Evolutionary conservation across 2,329 filamentous ascomycete species (phyloP).

Genomic region (Pseudogymnoascus destructans): DNA sequence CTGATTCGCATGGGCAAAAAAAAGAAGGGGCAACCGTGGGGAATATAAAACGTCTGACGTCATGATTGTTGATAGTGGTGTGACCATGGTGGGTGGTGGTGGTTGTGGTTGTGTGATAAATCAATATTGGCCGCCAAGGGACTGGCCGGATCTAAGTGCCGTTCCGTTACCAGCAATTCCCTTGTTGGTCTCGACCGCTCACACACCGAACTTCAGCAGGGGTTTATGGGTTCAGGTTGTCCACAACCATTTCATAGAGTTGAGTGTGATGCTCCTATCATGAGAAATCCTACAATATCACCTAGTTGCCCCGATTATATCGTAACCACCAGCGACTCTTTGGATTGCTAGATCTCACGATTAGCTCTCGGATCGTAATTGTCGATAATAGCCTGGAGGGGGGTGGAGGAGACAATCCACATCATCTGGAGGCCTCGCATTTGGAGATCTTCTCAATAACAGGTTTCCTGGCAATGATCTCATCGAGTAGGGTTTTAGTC

Average conservation of each 20-base stretch:
- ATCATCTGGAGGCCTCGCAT: not conserved
- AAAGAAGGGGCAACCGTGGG: slow-evolving; percentile 1
- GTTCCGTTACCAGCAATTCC: not conserved
- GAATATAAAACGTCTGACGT: not conserved
- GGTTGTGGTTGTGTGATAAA: not conserved
- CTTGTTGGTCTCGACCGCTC: not conserved
- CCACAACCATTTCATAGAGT: not conserved
- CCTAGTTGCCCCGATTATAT: not conserved
- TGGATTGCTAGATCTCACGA: not conserved
- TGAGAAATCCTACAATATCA: not conserved
- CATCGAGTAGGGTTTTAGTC: not conserved
- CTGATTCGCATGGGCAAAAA: not conserved
- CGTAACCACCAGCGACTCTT: not conserved
- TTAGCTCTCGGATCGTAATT: not conserved
- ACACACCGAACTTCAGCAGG: not conserved
- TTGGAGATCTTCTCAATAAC: not conserved
- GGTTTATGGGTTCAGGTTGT: not conserved
- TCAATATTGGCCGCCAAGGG: not conserved
- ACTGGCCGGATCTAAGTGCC: not conserved
- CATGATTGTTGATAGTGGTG: not conserved
- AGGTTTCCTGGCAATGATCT: not conserved
- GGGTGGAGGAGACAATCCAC: not conserved
- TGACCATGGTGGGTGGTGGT: not conserved
- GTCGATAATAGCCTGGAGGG: not conserved
- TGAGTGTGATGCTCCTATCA: not conserved